phyloP scores from a whole-genome alignment of 2,329 filamentous ascomycete genomes.

The Penicillium palitans region DNA sequence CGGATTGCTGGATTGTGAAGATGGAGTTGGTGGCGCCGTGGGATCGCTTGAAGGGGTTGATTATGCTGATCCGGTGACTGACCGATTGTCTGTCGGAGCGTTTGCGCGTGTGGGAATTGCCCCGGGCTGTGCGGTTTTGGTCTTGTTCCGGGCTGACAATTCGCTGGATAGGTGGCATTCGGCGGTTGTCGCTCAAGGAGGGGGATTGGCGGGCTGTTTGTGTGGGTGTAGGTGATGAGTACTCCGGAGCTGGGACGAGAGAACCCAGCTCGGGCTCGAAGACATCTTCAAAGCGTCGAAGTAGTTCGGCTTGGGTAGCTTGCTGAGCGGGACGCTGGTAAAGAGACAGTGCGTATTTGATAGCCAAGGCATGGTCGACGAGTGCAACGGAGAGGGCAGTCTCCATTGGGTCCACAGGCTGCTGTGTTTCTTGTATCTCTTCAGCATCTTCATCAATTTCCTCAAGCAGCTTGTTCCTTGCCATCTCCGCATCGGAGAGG shows the following conservation, averaged over 20 bases:
- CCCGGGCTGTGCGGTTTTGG: slow-evolving; percentile 34
- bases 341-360: slow-evolving; percentile 75
- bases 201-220: slow-evolving; percentile 44
- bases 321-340: slow-evolving; percentile 63
- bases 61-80: slow-evolving; percentile 44
- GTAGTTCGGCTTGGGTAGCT: slow-evolving; percentile 42
- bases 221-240: slow-evolving; percentile 37
- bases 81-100: slow-evolving; percentile 41
- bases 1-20: slow-evolving; percentile 35
- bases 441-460: slow-evolving; percentile 50
- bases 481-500: slow-evolving; percentile 55
- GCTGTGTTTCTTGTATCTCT: slow-evolving; percentile 52
- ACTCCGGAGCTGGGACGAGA: slow-evolving; percentile 51
- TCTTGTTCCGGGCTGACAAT: slow-evolving; percentile 41
- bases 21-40: slow-evolving; percentile 40
- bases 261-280: slow-evolving; percentile 65
- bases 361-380: slow-evolving; percentile 82
- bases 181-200: slow-evolving; percentile 28
- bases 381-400: slow-evolving; percentile 81
- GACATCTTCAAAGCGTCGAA: slow-evolving; percentile 40
- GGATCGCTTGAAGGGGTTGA: slow-evolving; percentile 47
- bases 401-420: slow-evolving; percentile 59
- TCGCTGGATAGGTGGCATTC: slow-evolving; percentile 27
- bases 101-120: slow-evolving; percentile 32
- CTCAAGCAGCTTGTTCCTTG: slow-evolving; percentile 44